Conservation (phyloP, 1,139 yeast species). For the Saccharomycopsis crataegensis region DNA sequence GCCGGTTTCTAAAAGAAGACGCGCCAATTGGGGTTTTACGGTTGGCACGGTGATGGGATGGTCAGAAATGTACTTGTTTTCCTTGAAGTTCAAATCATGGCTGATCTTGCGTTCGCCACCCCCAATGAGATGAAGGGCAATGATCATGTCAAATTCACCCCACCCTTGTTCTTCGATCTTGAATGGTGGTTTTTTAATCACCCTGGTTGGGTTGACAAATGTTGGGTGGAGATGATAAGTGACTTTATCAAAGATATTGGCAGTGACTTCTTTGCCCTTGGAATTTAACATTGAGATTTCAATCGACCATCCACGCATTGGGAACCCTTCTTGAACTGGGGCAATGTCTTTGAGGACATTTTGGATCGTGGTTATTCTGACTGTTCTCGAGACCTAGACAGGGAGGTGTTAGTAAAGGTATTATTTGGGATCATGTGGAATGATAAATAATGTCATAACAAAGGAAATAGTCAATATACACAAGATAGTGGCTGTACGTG, state of each 20-base stretch:
- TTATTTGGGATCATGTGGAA: constrained; percentile 26
- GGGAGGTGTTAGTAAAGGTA: constrained; percentile 24
- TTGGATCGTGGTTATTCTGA: constrained; percentile 84
- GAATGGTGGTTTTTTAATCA: constrained; percentile 81
- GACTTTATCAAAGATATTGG: constrained; percentile 83
- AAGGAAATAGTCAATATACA: not conserved
- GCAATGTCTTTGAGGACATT: constrained; percentile 77
- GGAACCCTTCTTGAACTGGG: constrained; percentile 82
- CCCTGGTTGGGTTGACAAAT: constrained; percentile 79
- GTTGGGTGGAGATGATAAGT: constrained; percentile 94
- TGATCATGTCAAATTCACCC: constrained; percentile 95
- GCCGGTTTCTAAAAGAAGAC: constrained; percentile 74
- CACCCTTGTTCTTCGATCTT: constrained; percentile 90
- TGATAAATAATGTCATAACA: not conserved
- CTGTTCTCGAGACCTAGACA: constrained; percentile 20
- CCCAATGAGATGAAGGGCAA: constrained; percentile 70
- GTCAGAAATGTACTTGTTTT: constrained; percentile 70
- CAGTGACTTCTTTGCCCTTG: constrained; percentile 78
- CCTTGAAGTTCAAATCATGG: constrained; percentile 83
- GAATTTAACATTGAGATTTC: constrained; percentile 69
- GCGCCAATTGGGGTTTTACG: constrained; percentile 64
- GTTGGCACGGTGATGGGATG: constrained; percentile 73
- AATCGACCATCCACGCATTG: constrained; percentile 93
- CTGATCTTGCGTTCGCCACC: constrained; percentile 80
- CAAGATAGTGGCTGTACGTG: not conserved